phyloP scores from a whole-genome alignment of 2,329 filamentous ascomycete genomes.

The Coniochaeta prunicola region DNA sequence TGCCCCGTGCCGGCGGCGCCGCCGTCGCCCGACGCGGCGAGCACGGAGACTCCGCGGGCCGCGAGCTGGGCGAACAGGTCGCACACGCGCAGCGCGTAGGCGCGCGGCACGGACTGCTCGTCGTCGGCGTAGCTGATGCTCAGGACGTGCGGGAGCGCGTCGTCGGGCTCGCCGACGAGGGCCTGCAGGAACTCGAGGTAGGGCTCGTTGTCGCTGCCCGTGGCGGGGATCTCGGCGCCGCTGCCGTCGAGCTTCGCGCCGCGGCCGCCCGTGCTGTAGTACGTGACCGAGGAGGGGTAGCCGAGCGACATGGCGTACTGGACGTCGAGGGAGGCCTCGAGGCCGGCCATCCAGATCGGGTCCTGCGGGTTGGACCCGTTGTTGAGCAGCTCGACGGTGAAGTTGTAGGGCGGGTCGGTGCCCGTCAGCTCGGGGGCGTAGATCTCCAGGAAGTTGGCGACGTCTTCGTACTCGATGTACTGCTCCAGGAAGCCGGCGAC shows the following conservation, averaged over 20 bases:
- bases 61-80: constrained; percentile 45
- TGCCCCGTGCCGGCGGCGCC: constrained; percentile 34
- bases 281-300: constrained; percentile 35
- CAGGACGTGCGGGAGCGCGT: constrained; percentile 45
- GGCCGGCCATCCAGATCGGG: constrained; percentile 23
- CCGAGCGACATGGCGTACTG: constrained; percentile 39
- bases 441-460: constrained; percentile 27
- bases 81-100: constrained; percentile 47
- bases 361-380: constrained; percentile 36
- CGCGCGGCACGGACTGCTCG: constrained; percentile 43
- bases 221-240: constrained; percentile 24
- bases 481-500: constrained; percentile 44
- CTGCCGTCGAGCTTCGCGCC: constrained; percentile 30
- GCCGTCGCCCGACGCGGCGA: constrained; percentile 45
- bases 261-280: constrained; percentile 37
- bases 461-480: constrained; percentile 36
- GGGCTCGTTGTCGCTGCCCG: constrained; percentile 42
- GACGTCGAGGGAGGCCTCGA: constrained; percentile 40
- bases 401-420: constrained; percentile 18
- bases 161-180: constrained; percentile 35
- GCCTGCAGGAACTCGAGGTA: constrained; percentile 47
- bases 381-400: constrained; percentile 33
- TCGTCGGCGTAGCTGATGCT: constrained; percentile 53
- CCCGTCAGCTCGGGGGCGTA: constrained; percentile 27
- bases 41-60: constrained; percentile 41